Percentiles rank a stretch among this genome's conserved stretches.
phyloP scores from a whole-genome alignment of 768 basidiomycete species.

The Boletus reticulatus region DNA sequence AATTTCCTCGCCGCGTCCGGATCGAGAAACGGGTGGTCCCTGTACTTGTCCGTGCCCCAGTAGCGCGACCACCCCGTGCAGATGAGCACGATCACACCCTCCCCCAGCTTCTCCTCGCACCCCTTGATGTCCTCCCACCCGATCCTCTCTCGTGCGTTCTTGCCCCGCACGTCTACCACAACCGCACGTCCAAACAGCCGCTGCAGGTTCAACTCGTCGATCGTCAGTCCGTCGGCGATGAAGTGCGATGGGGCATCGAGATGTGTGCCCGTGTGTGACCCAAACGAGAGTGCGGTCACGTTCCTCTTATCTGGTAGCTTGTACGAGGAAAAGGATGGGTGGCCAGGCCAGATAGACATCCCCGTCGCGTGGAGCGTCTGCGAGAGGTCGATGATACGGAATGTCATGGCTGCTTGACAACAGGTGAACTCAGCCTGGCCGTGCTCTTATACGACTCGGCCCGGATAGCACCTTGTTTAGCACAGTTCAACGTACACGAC shows the following conservation, averaged over 20 bases:
- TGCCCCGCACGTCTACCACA: conserved; percentile 50
- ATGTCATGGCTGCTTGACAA: conserved; percentile 4
- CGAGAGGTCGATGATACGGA: conserved; percentile 22
- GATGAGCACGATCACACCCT: conserved; percentile 49
- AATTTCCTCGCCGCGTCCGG: conserved; percentile 48
- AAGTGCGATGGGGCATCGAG: conserved; percentile 77
- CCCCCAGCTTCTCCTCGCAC: conserved; percentile 36
- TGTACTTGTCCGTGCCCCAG: conserved; percentile 49
- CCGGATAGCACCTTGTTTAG: not conserved
- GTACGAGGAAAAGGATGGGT: conserved; percentile 16
- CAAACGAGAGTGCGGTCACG: conserved; percentile 44
- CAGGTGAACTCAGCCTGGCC: not conserved
- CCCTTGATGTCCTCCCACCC: conserved; percentile 49
- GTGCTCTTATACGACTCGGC: not conserved
- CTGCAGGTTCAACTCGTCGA: conserved; percentile 54
- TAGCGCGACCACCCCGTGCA: conserved; percentile 64
- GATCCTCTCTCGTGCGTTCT: conserved; percentile 46
- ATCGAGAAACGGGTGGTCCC: conserved; percentile 59
- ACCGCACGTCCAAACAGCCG: conserved; percentile 51
- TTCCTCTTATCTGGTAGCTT: conserved; percentile 1
- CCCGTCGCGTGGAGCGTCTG: conserved; percentile 17
- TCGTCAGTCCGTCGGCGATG: conserved; percentile 47
- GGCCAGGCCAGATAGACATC: conserved; percentile 26
- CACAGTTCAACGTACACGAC: not conserved
- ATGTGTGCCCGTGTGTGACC: conserved; percentile 76